Percentiles rank a stretch among this genome's conserved stretches.
These are phyloP conservation scores for Tulasnella sp. DNA, from an alignment of 768 basidiomycete species.

Conservation along the genomic window DNA sequence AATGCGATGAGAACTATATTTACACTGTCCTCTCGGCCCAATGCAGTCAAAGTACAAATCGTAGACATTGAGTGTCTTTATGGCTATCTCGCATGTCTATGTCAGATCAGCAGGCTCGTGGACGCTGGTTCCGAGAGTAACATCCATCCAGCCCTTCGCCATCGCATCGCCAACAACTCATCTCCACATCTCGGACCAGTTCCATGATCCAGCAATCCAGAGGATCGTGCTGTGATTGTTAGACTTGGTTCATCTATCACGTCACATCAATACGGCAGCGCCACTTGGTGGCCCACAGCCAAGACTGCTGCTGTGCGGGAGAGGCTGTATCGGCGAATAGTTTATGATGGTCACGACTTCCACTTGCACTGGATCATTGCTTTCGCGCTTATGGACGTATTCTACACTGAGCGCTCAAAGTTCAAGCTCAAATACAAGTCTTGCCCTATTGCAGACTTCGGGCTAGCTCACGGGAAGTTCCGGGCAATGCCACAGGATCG, in stretches of 20 bases:
- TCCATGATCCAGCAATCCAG: background rate
- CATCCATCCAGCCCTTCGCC: background rate
- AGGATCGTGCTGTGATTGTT: constrained; percentile 1
- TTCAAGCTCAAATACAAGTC: constrained; percentile 21
- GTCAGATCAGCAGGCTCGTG: background rate
- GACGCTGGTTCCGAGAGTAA: background rate
- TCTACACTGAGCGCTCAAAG: background rate
- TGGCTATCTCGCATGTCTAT: constrained; percentile 8
- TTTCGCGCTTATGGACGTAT: constrained; percentile 9
- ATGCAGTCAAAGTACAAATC: background rate
- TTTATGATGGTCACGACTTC: constrained; percentile 17
- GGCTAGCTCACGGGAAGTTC: constrained; percentile 6
- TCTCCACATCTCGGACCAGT: background rate
- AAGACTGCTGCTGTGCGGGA: background rate
- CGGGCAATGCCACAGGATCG: constrained; percentile 1
- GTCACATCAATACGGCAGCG: background rate
- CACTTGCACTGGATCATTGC: background rate
- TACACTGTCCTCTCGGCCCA: background rate
- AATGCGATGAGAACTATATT: too few relatives aligned
- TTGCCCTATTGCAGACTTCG: constrained; percentile 21
- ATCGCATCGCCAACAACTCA: constrained; percentile 13
- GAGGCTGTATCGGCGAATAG: constrained; percentile 17
- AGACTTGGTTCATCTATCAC: background rate
- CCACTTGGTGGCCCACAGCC: constrained; percentile 15
- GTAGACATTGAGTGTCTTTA: constrained; percentile 14